phyloP scores from a whole-genome alignment of 345 rosid genomes.

The Combretum micranthum region DNA sequence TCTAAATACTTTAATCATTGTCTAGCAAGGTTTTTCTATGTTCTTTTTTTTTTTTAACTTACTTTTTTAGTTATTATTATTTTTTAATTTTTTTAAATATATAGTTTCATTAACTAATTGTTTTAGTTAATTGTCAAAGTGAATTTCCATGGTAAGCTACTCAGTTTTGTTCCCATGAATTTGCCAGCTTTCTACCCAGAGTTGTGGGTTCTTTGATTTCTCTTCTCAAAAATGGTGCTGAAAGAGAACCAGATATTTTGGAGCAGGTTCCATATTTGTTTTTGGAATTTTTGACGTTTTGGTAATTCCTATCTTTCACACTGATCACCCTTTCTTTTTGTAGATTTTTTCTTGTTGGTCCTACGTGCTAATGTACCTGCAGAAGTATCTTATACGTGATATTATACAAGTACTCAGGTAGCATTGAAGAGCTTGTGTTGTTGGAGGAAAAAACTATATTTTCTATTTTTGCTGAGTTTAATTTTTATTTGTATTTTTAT shows the following conservation, averaged over 20 bases:
- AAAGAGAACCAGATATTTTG: slow-evolving; percentile 80
- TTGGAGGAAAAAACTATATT: neutral
- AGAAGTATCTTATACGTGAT: slow-evolving; percentile 52
- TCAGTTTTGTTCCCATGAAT: slow-evolving; percentile 12
- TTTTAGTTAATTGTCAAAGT: neutral
- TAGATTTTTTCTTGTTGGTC: slow-evolving; percentile 83
- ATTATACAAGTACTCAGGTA: slow-evolving; percentile 55
- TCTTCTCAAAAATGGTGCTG: slow-evolving; percentile 72
- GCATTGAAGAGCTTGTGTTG: slow-evolving; percentile 13
- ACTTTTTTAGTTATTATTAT: no score
- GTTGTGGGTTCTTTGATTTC: slow-evolving; percentile 46
- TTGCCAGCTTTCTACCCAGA: slow-evolving; percentile 57
- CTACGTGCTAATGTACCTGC: slow-evolving; percentile 55
- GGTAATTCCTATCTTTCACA: slow-evolving; percentile 3
- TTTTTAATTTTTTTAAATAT: no score
- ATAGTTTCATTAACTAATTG: no score
- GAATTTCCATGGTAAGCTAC: slow-evolving; percentile 6
- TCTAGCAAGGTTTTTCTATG: neutral
- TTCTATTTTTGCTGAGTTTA: no score
- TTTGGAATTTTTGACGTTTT: neutral
- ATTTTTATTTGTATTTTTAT: no score
- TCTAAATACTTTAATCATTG: no score
- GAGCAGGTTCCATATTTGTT: slow-evolving; percentile 55
- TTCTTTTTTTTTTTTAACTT: no score
- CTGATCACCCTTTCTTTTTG: slow-evolving; percentile 16